Conservation (phyloP, 331 rosid genomes). For the Dryas integrifolia region DNA sequence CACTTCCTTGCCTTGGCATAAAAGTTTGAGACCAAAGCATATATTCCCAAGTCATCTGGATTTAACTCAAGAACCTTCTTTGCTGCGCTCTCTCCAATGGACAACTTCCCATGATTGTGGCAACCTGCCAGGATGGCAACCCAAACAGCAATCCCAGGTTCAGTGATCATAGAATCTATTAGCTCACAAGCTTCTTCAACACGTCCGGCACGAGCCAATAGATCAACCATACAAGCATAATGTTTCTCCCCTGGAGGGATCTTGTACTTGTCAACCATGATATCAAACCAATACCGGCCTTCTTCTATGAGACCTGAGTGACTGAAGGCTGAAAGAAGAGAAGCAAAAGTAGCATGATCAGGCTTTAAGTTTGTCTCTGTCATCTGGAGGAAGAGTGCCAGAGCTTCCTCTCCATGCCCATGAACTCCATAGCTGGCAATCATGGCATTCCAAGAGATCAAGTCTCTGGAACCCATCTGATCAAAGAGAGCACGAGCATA, state of each 20-base stretch:
- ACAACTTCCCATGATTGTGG: conserved; percentile 25
- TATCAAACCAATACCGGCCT: conserved; percentile 41
- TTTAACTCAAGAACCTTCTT: conserved; percentile 39
- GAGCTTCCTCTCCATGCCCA: conserved; percentile 46
- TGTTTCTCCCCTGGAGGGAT: conserved; percentile 40
- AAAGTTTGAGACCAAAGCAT: conserved; percentile 43
- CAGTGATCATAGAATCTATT: conserved; percentile 26
- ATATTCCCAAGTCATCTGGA: conserved; percentile 35
- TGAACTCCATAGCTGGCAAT: conserved; percentile 42
- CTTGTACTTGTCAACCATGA: conserved; percentile 34
- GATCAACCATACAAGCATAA: conserved; percentile 50
- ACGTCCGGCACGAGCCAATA: conserved; percentile 41
- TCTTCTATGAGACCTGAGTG: conserved; percentile 47
- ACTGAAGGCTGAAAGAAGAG: conserved; percentile 48
- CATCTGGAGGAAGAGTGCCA: conserved; percentile 40
- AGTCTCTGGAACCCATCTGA: conserved; percentile 30
- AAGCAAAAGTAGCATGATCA: conserved; percentile 47
- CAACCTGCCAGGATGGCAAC: conserved; percentile 50
- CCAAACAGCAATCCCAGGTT: conserved; percentile 40
- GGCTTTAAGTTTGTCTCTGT: conserved; percentile 29
- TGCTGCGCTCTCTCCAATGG: conserved; percentile 34
- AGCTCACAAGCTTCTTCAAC: conserved; percentile 44
- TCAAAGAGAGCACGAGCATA: conserved; percentile 36
- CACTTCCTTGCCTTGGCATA: conserved; percentile 37
- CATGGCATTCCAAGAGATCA: conserved; percentile 45